Base-by-base conservation (phyloP, 768 basidiomycete genomes). In the Coprinellus micaceus region DNA sequence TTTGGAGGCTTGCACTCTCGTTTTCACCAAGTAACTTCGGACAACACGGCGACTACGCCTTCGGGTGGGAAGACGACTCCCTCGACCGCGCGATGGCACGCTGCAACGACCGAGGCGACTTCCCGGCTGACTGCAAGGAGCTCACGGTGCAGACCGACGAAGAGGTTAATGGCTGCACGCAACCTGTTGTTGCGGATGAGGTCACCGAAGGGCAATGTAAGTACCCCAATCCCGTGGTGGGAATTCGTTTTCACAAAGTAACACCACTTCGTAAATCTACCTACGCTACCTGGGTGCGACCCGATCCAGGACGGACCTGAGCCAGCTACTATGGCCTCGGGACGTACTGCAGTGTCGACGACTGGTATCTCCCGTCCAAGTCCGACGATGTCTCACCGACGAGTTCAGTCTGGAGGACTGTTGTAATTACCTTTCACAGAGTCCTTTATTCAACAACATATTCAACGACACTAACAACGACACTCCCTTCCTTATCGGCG, bases 1-100 rank as follows among this genome's bases (percentile, higher is more conserved):
- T 4, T 44, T 28, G 25, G n/a, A 4, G 19, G 9, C 17, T 3
- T 30, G 5, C 21, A 49, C 33, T 13, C 13, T 33, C 33, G 13
- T 24, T 5, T 49, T 24, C 12, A 17, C 24, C 21, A n/a, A 57
- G 50, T 2, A 50, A 50, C 3, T 57, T 44, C 26, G 56, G 56
- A 0, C 56, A 57, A n/a, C 56, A 57, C 24, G 56, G n/a, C 17
- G 56, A 57, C 44, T 57, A 57, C 44, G 56, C 52, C 2, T 57
- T 57, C 41, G 56, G 56, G 22, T 57, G 56, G 56, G 50, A 57
- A 37, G 56, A 44, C 17, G 56, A 57, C n/a, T 52, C 56, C 0
- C 40, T 57, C 29, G 40, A 57, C 7, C 49, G 56, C 28, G 56
- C 56, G 12, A 57, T 57, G 56, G 56, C 41, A 17, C 17, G 24